phyloP scores from a whole-genome alignment of 169 alveolate genomes.

The Plasmodium malariae region DNA sequence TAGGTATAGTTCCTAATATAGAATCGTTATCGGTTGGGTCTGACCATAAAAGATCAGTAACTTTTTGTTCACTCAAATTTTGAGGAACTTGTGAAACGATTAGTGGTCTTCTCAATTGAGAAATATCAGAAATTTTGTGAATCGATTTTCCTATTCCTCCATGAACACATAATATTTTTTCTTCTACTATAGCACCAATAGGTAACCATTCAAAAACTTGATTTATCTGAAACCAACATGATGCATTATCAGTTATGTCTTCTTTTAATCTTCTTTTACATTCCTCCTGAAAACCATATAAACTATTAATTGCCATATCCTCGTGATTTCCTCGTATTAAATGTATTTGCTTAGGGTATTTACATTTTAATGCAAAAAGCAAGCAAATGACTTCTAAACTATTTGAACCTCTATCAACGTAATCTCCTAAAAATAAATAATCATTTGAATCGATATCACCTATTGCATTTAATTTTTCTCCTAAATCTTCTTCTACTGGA shows the following conservation, averaged over 20 bases:
- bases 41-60: slow-evolving; percentile 92
- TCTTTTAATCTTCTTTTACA: slow-evolving; percentile 97
- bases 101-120: slow-evolving; percentile 93
- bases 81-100: slow-evolving; percentile 95
- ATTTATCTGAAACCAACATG: slow-evolving; percentile 95
- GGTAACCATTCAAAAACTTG: slow-evolving; percentile 98
- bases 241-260: slow-evolving; percentile 95
- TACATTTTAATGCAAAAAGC: slow-evolving; percentile 96
- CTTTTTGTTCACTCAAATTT: slow-evolving; percentile 88
- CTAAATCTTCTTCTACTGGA: slow-evolving; percentile 90
- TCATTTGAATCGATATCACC: slow-evolving; percentile 99
- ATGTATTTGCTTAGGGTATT: slow-evolving; percentile 98
- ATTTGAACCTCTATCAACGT: slow-evolving; percentile 98
- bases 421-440: slow-evolving; percentile 98
- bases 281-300: slow-evolving; percentile 99
- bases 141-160: slow-evolving; percentile 99
- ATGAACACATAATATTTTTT: slow-evolving; percentile 97
- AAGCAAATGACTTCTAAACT: slow-evolving; percentile 94
- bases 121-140: slow-evolving; percentile 92
- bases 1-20: slow-evolving; percentile 97
- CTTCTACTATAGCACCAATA: slow-evolving; percentile 99
- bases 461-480: slow-evolving; percentile 86
- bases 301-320: slow-evolving; percentile 98
- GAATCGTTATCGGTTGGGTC: slow-evolving; percentile 99
- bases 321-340: slow-evolving; percentile 99